These are phyloP conservation scores for Leonotis leonurus DNA, from an alignment of 257 asterid species.

Conservation along the genomic window DNA sequence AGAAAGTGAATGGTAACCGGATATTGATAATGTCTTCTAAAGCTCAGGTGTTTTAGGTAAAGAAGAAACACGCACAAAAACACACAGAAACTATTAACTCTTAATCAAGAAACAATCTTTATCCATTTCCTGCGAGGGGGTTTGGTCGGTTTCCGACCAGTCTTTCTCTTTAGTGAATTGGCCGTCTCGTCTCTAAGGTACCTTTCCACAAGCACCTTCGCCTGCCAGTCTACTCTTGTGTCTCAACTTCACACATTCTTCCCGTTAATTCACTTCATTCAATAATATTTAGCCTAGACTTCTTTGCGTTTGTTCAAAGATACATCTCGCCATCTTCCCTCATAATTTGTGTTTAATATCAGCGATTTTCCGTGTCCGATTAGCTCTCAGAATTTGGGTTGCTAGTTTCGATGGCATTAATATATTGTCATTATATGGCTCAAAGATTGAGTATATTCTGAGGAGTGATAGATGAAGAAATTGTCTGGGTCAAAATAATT, in stretches of 20 bases:
- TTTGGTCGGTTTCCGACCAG: background rate
- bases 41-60: background rate
- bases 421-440: background rate
- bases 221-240: background rate
- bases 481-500: background rate
- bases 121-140: background rate
- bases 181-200: conserved; percentile 12
- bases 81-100: background rate
- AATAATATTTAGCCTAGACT: background rate
- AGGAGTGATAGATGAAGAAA: background rate
- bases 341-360: background rate
- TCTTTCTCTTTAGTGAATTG: background rate
- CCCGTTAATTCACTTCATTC: background rate
- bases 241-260: background rate
- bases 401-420: background rate
- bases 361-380: background rate
- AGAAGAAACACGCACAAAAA: background rate
- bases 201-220: conserved; percentile 27
- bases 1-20: too few species aligned
- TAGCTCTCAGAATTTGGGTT: background rate
- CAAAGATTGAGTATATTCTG: background rate
- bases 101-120: background rate
- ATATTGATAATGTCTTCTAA: too few species aligned
- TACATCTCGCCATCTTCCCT: too few species aligned
- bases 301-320: background rate